These are phyloP conservation scores for Leccinellum luteum DNA, from an alignment of 768 basidiomycete genomes.

Conservation along the genomic window DNA sequence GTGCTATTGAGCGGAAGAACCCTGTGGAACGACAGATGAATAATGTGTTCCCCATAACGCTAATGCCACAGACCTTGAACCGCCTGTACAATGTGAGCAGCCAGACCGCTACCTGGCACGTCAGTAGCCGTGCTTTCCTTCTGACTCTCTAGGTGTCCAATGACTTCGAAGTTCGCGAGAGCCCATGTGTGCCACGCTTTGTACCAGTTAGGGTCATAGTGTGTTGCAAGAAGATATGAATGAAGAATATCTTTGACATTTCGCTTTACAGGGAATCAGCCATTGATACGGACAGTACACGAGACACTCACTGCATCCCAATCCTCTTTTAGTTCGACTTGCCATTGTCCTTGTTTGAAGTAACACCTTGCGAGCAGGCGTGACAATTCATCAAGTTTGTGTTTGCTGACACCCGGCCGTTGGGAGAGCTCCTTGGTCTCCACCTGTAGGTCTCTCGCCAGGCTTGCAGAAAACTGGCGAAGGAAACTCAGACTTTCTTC, in stretches of 20 bases:
- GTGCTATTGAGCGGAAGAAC: conserved; percentile 92
- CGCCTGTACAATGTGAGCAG: conserved; percentile 85
- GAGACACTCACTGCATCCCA: conserved; percentile 66
- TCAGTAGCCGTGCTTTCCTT: conserved; percentile 54
- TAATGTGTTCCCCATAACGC: conserved; percentile 2
- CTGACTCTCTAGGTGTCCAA: conserved; percentile 74
- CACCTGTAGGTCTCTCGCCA: conserved; percentile 70
- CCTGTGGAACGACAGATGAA: conserved; percentile 41
- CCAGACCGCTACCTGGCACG: conserved; percentile 59
- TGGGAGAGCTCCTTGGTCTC: conserved; percentile 51
- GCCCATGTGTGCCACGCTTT: conserved; percentile 99
- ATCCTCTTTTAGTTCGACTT: conserved; percentile 71
- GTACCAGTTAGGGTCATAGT: conserved; percentile 94
- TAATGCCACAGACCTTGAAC: conserved; percentile 63
- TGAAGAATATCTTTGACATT: conserved; percentile 80
- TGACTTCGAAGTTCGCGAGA: conserved; percentile 92
- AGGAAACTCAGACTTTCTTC: conserved; percentile 82
- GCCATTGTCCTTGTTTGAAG: conserved; percentile 96
- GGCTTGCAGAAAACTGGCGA: conserved; percentile 73
- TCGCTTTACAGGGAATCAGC: conserved; percentile 45
- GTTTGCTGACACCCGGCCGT: conserved; percentile 52
- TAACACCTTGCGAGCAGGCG: conserved; percentile 94
- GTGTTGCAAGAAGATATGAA: conserved; percentile 83
- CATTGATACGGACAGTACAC: not conserved
- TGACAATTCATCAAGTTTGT: conserved; percentile 67